A percentile compares a stretch with the other conserved stretches of the same genome.
Conservation (phyloP, 352 stramenopile species). For the Phytophthora europaea region DNA sequence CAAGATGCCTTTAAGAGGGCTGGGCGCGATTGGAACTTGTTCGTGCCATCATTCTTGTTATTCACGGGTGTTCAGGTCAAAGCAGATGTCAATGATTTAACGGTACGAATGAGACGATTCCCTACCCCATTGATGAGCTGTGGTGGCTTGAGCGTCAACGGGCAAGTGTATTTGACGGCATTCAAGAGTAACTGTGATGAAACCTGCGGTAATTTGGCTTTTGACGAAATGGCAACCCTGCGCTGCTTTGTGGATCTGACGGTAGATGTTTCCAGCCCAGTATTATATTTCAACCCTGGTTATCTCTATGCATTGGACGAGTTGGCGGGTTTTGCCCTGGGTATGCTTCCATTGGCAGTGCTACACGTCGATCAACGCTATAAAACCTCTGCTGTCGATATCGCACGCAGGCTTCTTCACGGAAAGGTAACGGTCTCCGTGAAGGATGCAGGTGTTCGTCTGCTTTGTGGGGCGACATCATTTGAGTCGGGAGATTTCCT, state of each 20-base stretch:
- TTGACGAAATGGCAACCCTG: constrained; percentile 41
- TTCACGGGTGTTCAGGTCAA: constrained; percentile 46
- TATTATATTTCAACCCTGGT: constrained; percentile 62
- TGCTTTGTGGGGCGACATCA: constrained; percentile 54
- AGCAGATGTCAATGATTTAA: constrained; percentile 40
- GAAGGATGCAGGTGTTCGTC: constrained; percentile 51
- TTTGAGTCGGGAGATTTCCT: constrained; percentile 71
- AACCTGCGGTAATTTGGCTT: not conserved
- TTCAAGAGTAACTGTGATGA: constrained; percentile 20
- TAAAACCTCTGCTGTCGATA: constrained; percentile 59
- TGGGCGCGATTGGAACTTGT: constrained; percentile 29
- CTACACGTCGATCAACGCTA: constrained; percentile 58
- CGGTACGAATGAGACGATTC: constrained; percentile 59
- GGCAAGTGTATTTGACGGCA: constrained; percentile 48
- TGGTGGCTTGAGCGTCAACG: constrained; percentile 40
- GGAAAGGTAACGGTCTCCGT: constrained; percentile 53
- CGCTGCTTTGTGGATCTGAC: constrained; percentile 58
- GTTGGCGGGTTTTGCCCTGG: constrained; percentile 41
- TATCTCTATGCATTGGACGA: constrained; percentile 70
- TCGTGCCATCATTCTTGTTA: constrained; percentile 41
- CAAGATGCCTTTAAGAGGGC: constrained; percentile 33
- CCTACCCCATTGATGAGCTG: constrained; percentile 58
- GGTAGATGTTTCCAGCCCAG: constrained; percentile 41
- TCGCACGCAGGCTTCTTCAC: constrained; percentile 65
- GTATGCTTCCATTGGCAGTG: constrained; percentile 50